Percentiles rank a stretch among this genome's conserved stretches.
Evolutionary conservation across 176 grass and related monocot genomes (phyloP).

Genomic region (Otatea glauca): DNA sequence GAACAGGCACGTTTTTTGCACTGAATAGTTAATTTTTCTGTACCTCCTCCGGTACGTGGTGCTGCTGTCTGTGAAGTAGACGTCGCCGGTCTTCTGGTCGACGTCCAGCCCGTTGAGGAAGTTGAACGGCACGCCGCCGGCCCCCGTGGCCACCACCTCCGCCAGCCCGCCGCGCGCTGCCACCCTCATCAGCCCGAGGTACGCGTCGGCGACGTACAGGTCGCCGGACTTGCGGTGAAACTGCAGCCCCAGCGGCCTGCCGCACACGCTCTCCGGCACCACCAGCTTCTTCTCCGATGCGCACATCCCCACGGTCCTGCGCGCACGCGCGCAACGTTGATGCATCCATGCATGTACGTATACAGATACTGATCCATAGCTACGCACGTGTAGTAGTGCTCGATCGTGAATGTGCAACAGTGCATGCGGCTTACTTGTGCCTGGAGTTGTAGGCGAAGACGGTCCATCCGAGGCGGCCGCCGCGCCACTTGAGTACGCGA

Average conservation of each 20-base stretch:
- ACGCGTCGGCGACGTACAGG: constrained; percentile 88
- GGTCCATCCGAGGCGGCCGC: constrained; percentile 53
- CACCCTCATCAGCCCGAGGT: constrained; percentile 66
- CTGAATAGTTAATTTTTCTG: neutral
- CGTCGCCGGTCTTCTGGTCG: constrained; percentile 72
- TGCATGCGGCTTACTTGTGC: constrained; percentile 30
- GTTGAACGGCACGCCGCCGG: constrained; percentile 73
- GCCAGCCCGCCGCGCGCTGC: constrained; percentile 59
- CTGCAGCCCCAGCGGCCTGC: constrained; percentile 78
- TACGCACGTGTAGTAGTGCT: neutral
- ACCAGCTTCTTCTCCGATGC: constrained; percentile 38
- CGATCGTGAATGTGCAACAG: no score
- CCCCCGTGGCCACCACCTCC: constrained; percentile 54
- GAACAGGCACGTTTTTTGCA: neutral
- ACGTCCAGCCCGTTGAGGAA: constrained; percentile 91
- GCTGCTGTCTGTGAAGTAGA: constrained; percentile 98
- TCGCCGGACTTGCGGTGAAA: constrained; percentile 69
- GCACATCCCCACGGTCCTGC: constrained; percentile 54
- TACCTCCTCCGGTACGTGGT: constrained; percentile 65
- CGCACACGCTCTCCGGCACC: constrained; percentile 73
- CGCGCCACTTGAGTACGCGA: constrained; percentile 68
- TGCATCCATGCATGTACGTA: no score
- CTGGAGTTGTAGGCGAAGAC: constrained; percentile 68
- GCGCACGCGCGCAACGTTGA: neutral
- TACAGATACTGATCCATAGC: neutral